A percentile compares a stretch with the other conserved stretches of the same genome.
Evolutionary conservation across 1,284 basidiomycete genomes (phyloP).

Genomic region (Mycena sp.): DNA sequence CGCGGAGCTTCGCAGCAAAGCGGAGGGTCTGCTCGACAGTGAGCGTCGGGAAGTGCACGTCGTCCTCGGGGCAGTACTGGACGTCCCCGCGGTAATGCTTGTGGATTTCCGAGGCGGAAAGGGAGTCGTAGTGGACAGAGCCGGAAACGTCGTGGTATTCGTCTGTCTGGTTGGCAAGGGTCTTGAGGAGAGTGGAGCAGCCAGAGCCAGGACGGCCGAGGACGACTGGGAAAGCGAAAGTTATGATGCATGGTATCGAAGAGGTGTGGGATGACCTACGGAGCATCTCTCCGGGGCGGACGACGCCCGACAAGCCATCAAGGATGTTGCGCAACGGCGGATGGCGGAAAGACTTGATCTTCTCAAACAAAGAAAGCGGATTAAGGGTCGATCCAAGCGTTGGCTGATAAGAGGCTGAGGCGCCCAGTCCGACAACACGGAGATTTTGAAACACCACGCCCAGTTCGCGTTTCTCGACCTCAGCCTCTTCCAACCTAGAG

Average conservation of each 20-base stretch:
- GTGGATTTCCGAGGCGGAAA: conserved; percentile 57
- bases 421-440: conserved; percentile 56
- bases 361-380: conserved; percentile 45
- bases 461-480: conserved; percentile 55
- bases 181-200: conserved; percentile 68
- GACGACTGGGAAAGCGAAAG: conserved; percentile 49
- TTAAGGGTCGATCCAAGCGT: conserved; percentile 55
- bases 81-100: conserved; percentile 68
- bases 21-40: conserved; percentile 71
- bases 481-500: conserved; percentile 53
- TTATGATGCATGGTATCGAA: background rate
- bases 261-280: conserved; percentile 39
- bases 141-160: conserved; percentile 67
- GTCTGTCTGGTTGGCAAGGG: conserved; percentile 61
- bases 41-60: conserved; percentile 76
- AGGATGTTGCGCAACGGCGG: conserved; percentile 56
- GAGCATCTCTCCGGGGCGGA: conserved; percentile 66
- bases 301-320: conserved; percentile 58
- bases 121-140: conserved; percentile 69
- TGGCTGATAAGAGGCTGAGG: conserved; percentile 51
- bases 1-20: conserved; percentile 66
- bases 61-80: conserved; percentile 70
- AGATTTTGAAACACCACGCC: conserved; percentile 61
- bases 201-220: conserved; percentile 69
- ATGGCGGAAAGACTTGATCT: conserved; percentile 46